phyloP scores from a whole-genome alignment of 75 land plant genomes.

The Chamaecyparis obtusa region DNA sequence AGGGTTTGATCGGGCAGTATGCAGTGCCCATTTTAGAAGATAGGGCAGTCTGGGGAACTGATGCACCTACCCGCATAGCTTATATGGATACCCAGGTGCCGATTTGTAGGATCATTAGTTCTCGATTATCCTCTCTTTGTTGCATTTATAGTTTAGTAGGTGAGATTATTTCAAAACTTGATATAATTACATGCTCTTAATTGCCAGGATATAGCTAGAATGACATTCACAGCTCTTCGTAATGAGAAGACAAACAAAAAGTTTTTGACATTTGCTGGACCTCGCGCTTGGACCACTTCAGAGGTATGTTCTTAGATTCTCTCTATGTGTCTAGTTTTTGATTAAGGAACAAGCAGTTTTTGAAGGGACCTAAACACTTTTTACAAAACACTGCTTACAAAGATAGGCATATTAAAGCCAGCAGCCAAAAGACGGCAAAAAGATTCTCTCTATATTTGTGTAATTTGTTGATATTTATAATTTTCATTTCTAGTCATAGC shows the following conservation, averaged over 20 bases:
- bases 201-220: slow-evolving; percentile 88
- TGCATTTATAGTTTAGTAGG: background rate
- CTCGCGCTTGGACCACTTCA: slow-evolving; percentile 99
- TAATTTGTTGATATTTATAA: background rate
- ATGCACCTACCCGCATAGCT: slow-evolving; percentile 99
- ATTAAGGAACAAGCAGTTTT: too few species aligned
- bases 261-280: slow-evolving; percentile 95
- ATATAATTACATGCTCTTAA: background rate
- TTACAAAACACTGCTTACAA: too few species aligned
- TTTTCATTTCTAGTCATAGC: background rate
- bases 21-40: slow-evolving; percentile 99
- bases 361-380: too few species aligned
- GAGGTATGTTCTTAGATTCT: slow-evolving; percentile 54
- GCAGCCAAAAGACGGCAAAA: too few species aligned
- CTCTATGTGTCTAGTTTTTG: background rate
- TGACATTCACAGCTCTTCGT: slow-evolving; percentile 89
- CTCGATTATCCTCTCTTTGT: background rate
- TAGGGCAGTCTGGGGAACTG: slow-evolving; percentile 99
- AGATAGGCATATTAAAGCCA: too few species aligned
- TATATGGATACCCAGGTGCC: slow-evolving; percentile 98
- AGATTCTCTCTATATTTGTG: background rate
- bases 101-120: background rate
- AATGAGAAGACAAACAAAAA: slow-evolving; percentile 75
- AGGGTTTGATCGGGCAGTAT: slow-evolving; percentile 99
- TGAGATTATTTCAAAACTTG: background rate